Base-by-base conservation (phyloP, 2,329 filamentous ascomycete species). In the Diaporthe helianthi region DNA sequence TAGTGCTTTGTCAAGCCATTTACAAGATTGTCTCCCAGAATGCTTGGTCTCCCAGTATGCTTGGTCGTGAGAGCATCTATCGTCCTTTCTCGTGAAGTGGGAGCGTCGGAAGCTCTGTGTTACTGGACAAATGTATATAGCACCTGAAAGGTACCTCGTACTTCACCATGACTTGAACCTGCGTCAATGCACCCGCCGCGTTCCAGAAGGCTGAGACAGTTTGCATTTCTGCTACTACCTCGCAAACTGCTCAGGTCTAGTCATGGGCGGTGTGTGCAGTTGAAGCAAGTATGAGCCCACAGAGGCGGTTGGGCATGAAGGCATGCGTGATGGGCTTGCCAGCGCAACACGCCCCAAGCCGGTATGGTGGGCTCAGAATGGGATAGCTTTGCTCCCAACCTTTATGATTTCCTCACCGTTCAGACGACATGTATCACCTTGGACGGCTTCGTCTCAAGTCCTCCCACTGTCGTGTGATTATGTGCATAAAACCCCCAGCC, bases 401-500 rank as follows among this genome's bases (percentile, higher is more conserved):
- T 38, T 49, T 38, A 36, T 46, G 10, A 58, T 44, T 58, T 29
- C 12, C 31, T 51, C 44, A 63, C 44, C 44, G 44, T 63, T 63
- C 58, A 49, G 58, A 63, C 29, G 44, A 63, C 29, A 49, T 63
- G 58, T 63, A 63, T 63, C 58, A 63, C 58, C 41, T 63, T 12
- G 58, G 41, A 63, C 29, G 58, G 58, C 58, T 49, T 63, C 41
- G 58, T 63, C 58, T 63, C 58, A 63, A 63, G 58, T 63, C 44
- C 41, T 24, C 58, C 41, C 26, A 24, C 19, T 49, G 58, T 36
- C 44, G 58, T 63, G 58, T 63, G 58, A 63, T 47, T 63, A 19
- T 46, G 58, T 63, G 58, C 44, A 49, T 63, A 36, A 46, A 36
- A 19, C 41, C n/a, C 13, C 44, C 41, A 63, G 58, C 13, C 41